These are phyloP conservation scores for Meyerozyma smithsonii DNA, from an alignment of 1,139 yeast species.

Conservation along the genomic window DNA sequence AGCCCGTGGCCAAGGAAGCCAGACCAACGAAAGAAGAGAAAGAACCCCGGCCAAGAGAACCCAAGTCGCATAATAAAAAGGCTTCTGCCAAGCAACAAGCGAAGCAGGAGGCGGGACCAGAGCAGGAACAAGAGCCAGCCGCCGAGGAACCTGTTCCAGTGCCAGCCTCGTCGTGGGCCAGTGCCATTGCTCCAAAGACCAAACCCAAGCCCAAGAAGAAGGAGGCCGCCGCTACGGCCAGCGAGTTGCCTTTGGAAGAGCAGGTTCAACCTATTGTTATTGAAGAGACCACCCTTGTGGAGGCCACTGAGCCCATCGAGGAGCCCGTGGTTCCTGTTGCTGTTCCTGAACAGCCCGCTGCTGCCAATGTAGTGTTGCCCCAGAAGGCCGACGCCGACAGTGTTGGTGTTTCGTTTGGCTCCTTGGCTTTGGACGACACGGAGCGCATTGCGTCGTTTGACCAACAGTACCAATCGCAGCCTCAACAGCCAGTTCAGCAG, in stretches of 20 bases:
- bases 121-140: conserved; percentile 6
- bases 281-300: conserved; percentile 8
- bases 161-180: conserved; percentile 44
- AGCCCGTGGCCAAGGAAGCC: conserved; percentile 17
- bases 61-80: conserved; percentile 3
- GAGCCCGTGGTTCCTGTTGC: conserved; percentile 8
- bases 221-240: conserved; percentile 7
- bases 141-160: conserved; percentile 7
- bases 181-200: conserved; percentile 55
- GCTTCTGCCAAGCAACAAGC: conserved; percentile 6
- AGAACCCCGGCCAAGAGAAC: conserved; percentile 8
- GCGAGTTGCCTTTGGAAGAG: conserved; percentile 4
- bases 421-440: conserved; percentile 47
- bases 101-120: conserved; percentile 9
- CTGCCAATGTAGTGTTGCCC: conserved; percentile 65
- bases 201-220: conserved; percentile 23
- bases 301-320: conserved; percentile 4
- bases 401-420: conserved; percentile 70
- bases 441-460: too few species aligned
- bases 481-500: conserved; percentile 11
- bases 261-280: conserved; percentile 9
- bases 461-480: conserved; percentile 15
- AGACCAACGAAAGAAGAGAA: conserved; percentile 13
- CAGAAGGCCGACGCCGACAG: conserved; percentile 41
- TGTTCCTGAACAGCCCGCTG: conserved; percentile 18